Percentiles rank a stretch among this genome's conserved stretches.
Evolutionary conservation across 176 grass and related monocot genomes (phyloP).

Genomic region (Zizania latifolia): DNA sequence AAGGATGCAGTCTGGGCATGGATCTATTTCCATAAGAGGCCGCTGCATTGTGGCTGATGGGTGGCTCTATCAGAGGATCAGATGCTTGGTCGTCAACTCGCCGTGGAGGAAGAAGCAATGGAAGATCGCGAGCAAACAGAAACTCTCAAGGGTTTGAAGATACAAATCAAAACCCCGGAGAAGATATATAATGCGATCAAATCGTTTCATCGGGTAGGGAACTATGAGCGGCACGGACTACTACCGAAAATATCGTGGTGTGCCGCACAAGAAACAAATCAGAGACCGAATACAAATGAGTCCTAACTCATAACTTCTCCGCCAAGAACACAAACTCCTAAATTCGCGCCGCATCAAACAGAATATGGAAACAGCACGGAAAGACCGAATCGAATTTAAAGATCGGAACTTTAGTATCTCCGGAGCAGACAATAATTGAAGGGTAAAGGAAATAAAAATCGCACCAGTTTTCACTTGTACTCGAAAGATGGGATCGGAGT

Average conservation of each 20-base stretch:
- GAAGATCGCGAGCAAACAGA: neutral
- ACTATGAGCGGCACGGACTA: neutral
- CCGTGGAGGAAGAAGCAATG: neutral
- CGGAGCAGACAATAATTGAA: neutral
- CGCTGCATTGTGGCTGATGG: neutral
- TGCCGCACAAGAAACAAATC: constrained; percentile 23
- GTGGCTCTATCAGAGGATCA: neutral
- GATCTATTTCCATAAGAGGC: no score
- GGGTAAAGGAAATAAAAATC: neutral
- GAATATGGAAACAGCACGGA: no score
- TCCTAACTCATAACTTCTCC: no score
- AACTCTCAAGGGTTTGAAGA: neutral
- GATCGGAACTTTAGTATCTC: neutral
- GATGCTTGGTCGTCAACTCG: neutral
- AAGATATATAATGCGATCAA: neutral
- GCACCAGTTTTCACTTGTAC: constrained; percentile 66
- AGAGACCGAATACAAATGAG: no score
- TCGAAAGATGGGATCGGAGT: constrained; percentile 74
- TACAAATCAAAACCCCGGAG: neutral
- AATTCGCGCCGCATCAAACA: neutral
- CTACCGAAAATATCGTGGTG: neutral
- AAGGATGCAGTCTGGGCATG: no score
- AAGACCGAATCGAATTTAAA: neutral
- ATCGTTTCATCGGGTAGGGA: neutral
- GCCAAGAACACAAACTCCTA: no score